A percentile compares a stretch with the other conserved stretches of the same genome.
phyloP scores from a whole-genome alignment of 2,329 filamentous ascomycete species.

The Stagonosporopsis vannaccii region DNA sequence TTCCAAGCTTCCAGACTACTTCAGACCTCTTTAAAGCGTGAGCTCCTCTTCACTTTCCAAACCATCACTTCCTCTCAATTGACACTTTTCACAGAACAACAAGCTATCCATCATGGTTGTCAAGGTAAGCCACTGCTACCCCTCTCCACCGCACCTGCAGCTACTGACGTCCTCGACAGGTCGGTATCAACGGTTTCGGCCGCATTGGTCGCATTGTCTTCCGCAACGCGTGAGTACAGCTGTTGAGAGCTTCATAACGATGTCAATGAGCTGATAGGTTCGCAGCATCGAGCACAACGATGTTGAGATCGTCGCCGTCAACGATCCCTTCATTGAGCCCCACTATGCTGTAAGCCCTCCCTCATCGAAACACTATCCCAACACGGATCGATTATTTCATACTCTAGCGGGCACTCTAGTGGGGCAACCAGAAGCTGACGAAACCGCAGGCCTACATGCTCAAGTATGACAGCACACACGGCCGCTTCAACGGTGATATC shows the following conservation, averaged over 20 bases:
- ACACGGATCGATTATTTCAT: neutral
- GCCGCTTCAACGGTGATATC: conserved; percentile 92
- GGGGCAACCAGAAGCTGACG: conserved; percentile 38
- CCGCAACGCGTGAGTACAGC: conserved; percentile 81
- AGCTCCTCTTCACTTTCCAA: conserved; percentile 20
- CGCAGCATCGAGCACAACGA: conserved; percentile 80
- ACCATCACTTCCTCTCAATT: conserved; percentile 20
- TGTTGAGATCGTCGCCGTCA: conserved; percentile 93
- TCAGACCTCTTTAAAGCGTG: conserved; percentile 31
- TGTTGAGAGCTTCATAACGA: conserved; percentile 2
- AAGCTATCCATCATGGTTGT: conserved; percentile 53
- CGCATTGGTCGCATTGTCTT: conserved; percentile 99
- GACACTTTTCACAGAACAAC: conserved; percentile 31
- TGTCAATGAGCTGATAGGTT: conserved; percentile 28
- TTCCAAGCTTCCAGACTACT: conserved; percentile 27
- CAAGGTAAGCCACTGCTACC: conserved; percentile 50
- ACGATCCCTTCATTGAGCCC: conserved; percentile 99
- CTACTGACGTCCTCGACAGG: conserved; percentile 59
- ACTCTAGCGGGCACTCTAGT: neutral
- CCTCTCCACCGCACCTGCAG: conserved; percentile 27
- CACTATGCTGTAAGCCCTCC: conserved; percentile 86
- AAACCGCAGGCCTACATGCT: conserved; percentile 91
- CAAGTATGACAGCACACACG: conserved; percentile 98
- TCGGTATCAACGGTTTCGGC: conserved; percentile 99
- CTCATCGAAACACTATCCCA: neutral